Evolutionary conservation across 805 yeast genomes (phyloP).

Genomic region (Wickerhamomyces chaumierensis): DNA sequence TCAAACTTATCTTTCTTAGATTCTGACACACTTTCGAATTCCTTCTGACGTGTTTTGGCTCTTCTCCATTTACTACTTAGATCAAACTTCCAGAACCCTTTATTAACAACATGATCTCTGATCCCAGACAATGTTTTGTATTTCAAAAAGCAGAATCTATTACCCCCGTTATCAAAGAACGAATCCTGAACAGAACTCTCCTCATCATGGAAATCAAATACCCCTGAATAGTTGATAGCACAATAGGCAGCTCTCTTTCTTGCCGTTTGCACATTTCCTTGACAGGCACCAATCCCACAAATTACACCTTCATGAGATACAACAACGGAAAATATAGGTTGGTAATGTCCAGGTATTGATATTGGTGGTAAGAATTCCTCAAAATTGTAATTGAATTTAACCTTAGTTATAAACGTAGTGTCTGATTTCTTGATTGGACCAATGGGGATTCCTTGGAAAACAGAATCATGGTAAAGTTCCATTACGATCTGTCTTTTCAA

Average conservation of each 20-base stretch:
- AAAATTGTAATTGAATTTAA: not conserved
- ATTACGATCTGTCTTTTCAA: not conserved
- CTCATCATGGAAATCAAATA: not conserved
- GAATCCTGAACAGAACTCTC: not conserved
- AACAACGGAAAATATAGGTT: not conserved
- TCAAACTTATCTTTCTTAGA: no score
- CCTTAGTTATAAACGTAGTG: not conserved
- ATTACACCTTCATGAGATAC: not conserved
- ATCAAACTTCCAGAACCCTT: not conserved
- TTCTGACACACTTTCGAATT: not conserved
- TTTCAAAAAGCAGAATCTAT: not conserved
- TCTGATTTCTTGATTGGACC: not conserved
- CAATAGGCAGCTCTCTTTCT: not conserved
- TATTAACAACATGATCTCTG: not conserved
- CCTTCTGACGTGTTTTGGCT: not conserved
- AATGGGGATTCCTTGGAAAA: not conserved
- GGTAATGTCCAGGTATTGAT: not conserved
- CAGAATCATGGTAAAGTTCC: not conserved
- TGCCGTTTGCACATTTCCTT: not conserved
- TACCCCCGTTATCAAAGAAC: not conserved
- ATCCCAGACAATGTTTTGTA: not conserved
- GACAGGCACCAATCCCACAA: not conserved
- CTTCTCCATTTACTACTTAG: not conserved
- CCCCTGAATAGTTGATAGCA: not conserved
- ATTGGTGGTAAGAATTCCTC: not conserved